Evolutionary conservation across 2,329 filamentous ascomycete species (phyloP).

Genomic region (Aphanoascus verrucosus): DNA sequence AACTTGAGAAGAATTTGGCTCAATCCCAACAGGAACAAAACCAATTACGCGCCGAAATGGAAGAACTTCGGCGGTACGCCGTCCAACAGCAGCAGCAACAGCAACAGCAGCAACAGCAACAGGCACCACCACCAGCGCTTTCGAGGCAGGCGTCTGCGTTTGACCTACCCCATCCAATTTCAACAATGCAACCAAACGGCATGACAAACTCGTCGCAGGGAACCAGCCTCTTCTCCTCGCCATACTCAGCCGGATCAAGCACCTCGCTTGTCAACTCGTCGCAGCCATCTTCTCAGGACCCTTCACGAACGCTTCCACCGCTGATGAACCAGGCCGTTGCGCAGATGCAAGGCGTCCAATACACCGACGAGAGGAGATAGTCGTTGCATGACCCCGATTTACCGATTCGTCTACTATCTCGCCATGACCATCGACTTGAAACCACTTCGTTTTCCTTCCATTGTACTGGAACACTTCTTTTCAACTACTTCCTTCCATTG

Average conservation of each 20-base stretch:
- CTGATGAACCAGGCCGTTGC: conserved; percentile 36
- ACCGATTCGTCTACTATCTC: background rate
- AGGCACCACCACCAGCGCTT: conserved; percentile 26
- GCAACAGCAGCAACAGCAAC: conserved; percentile 19
- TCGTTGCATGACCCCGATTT: background rate
- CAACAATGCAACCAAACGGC: conserved; percentile 25
- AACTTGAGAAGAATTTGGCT: conserved; percentile 33
- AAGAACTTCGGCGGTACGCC: conserved; percentile 24
- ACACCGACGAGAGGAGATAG: conserved; percentile 39
- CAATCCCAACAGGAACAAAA: conserved; percentile 32
- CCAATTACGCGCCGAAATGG: conserved; percentile 28
- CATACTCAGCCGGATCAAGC: conserved; percentile 13
- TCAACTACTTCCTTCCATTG: too few relatives aligned
- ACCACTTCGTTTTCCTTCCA: background rate
- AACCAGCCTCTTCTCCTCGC: conserved; percentile 19
- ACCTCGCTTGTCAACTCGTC: conserved; percentile 20
- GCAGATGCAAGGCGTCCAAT: conserved; percentile 43
- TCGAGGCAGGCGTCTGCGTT: conserved; percentile 28
- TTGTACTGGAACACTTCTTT: too few relatives aligned
- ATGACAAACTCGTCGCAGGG: conserved; percentile 16
- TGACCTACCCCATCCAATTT: conserved; percentile 21
- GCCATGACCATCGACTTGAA: background rate
- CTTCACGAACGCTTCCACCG: conserved; percentile 38
- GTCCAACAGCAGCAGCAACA: conserved; percentile 19
- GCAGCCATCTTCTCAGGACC: conserved; percentile 29